Base-by-base conservation (phyloP, 2,329 filamentous ascomycete genomes). In the Neofusicoccum sp. region DNA sequence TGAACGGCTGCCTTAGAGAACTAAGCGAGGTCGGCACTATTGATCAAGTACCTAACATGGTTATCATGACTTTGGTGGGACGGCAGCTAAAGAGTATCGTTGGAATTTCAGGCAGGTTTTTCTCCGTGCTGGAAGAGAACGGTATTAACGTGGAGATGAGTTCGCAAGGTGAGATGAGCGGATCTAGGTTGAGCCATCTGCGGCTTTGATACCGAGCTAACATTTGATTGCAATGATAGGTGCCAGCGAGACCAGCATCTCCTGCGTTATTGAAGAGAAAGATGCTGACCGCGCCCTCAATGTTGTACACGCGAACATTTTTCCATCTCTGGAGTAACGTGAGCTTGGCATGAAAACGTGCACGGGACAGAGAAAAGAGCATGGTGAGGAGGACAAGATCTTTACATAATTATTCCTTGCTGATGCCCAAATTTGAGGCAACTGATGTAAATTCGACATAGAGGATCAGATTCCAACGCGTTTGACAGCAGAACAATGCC, bases 121-220 rank as follows among this genome's bases (percentile, higher is more conserved):
- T 99, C 76, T 91, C 89, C 49, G 96, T 93, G 1, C 81, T 99
- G 16, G 95, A 95, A 44, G 90, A 97, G 72, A 89, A 96, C 73
- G 89, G 90, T 68, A 88, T 99, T 71, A 99, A 99, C 74, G 91
- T 99, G 68, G 95, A 99, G 79, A 99, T 99, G 95, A 99, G 99
- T 67, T 96, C 91, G 26, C 95, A 99, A 79, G 95, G 95, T 93
- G 82, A 70, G 81, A n/a, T n/a, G n/a, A n/a, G n/a, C n/a, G n/a
- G n/a, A n/a, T n/a, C n/a, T n/a, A 67, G 3, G 4, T n/a, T 49
- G 31, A 40, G 5, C 1, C 4, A 7, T 28, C 20, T 1, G 28
- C 7, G 14, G 34, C 34, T 38, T 5, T 4, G 9, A 3, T 2
- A 36, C 7, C 9, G 9, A 24, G 16, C 28, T 56, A 26, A 56